phyloP scores from a whole-genome alignment of 371 early-diverging fungal genomes.

The Dinochytrium kinnereticum region DNA sequence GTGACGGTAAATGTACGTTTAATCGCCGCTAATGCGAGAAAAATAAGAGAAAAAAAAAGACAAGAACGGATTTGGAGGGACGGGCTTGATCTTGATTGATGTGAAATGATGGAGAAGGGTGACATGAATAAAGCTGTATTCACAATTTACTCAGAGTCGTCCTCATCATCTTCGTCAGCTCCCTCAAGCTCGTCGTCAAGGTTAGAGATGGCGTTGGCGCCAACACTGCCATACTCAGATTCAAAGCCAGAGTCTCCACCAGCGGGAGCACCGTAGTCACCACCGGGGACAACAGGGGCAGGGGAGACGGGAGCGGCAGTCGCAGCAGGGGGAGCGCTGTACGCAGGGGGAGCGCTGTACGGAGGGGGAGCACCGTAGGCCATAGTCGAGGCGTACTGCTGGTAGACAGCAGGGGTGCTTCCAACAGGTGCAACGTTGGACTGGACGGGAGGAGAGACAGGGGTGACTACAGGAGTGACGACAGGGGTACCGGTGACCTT shows the following conservation, averaged over 20 bases:
- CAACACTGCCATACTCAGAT: neutral
- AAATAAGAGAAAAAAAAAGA: neutral
- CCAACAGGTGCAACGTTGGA: neutral
- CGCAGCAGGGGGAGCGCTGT: neutral
- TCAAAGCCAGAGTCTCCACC: neutral
- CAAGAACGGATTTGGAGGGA: neutral
- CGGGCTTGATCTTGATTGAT: neutral
- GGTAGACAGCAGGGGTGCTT: neutral
- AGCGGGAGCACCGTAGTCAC: neutral
- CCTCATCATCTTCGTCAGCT: neutral
- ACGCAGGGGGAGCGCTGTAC: neutral
- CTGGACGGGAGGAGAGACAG: neutral
- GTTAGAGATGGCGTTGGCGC: neutral
- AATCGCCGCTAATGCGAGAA: neutral
- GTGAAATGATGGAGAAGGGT: neutral
- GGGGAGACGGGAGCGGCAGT: neutral
- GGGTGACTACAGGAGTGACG: conserved; percentile 7
- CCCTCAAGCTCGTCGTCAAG: neutral
- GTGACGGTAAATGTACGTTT: neutral
- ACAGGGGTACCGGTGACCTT: conserved; percentile 6
- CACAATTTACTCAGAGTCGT: neutral
- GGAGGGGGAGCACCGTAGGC: neutral
- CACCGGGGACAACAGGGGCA: neutral
- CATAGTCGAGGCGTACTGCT: neutral
- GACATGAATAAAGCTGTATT: neutral